Evolutionary conservation across 306 rosid species (phyloP).

Genomic region (Ochetophila trinervis): DNA sequence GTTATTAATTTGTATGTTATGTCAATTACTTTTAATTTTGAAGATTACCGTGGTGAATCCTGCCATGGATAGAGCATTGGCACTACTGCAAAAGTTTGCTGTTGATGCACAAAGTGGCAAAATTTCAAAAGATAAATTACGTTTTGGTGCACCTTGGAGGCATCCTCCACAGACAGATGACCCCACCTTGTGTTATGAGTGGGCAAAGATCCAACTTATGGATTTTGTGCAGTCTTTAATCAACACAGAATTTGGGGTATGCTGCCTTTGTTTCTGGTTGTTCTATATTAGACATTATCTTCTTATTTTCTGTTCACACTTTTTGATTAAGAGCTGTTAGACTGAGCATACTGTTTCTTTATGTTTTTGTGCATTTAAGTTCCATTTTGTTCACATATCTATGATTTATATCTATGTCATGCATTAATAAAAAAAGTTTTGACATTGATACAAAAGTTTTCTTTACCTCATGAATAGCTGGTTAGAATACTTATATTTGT

Average conservation of each 20-base stretch:
- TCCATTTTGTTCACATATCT: neutral
- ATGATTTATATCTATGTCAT: neutral
- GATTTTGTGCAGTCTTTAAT: constrained; percentile 75
- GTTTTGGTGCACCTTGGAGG: constrained; percentile 99
- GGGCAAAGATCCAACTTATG: constrained; percentile 93
- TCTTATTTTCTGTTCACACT: no score
- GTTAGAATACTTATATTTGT: neutral
- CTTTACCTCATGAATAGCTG: neutral
- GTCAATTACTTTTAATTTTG: constrained; percentile 32
- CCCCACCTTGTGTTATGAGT: constrained; percentile 47
- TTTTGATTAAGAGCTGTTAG: neutral
- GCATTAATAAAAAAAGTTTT: neutral
- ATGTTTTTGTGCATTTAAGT: neutral
- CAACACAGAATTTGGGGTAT: constrained; percentile 86
- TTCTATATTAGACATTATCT: constrained; percentile 1
- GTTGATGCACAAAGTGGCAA: constrained; percentile 57
- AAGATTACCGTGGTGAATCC: constrained; percentile 86
- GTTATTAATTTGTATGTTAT: neutral
- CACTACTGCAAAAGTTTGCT: constrained; percentile 70
- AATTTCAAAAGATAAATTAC: constrained; percentile 63
- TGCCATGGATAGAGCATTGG: constrained; percentile 83
- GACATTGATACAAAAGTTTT: no score
- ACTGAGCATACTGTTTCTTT: constrained; percentile 1
- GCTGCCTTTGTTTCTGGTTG: constrained; percentile 15
- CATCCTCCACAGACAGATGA: constrained; percentile 73